Conservation (phyloP, 306 rosid species). For the Trichosanthes truncata region DNA sequence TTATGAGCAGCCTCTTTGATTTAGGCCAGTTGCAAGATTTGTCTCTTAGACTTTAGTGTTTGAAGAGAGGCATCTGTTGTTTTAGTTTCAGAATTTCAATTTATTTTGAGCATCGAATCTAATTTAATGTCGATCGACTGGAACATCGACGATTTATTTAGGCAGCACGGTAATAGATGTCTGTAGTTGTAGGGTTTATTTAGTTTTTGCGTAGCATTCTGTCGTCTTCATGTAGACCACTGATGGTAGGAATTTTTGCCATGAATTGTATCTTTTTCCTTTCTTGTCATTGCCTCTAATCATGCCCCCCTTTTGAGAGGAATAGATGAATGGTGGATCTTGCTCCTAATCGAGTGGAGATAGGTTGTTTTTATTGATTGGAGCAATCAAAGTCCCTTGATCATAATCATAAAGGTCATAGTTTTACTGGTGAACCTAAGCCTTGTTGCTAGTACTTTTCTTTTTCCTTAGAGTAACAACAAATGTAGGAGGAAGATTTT, state of each 20-base stretch:
- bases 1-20: background rate
- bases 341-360: background rate
- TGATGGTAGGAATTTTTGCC: background rate
- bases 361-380: background rate
- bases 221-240: background rate
- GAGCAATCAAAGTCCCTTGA: background rate
- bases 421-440: no score
- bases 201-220: background rate
- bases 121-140: background rate
- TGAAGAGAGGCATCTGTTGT: slow-evolving; percentile 5
- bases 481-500: no score
- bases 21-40: background rate
- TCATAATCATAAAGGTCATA: no score
- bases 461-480: no score
- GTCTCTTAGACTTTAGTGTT: slow-evolving; percentile 3
- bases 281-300: background rate
- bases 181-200: background rate
- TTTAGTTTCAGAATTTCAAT: background rate
- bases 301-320: background rate
- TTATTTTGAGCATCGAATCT: background rate
- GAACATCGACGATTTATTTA: background rate
- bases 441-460: no score
- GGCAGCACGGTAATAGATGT: background rate
- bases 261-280: background rate
- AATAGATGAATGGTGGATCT: background rate